Conservation (phyloP, 2,329 filamentous ascomycete genomes). For the Aureobasidium sp. region DNA sequence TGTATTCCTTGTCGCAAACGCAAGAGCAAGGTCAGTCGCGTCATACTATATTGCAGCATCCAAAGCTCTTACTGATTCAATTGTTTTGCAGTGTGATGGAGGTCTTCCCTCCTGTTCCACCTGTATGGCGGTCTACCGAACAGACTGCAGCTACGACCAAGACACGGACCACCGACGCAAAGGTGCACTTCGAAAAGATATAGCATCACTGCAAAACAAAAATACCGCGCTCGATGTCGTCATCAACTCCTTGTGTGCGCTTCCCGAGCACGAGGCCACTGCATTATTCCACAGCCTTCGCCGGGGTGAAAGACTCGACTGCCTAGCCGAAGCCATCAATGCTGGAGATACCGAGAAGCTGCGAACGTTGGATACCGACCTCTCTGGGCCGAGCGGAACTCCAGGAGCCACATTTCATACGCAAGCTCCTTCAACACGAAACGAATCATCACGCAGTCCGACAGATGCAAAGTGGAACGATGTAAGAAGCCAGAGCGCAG, state of each 20-base stretch:
- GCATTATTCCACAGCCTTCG: constrained; percentile 36
- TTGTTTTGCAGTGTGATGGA: constrained; percentile 38
- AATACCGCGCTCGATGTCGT: constrained; percentile 32
- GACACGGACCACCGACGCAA: constrained; percentile 40
- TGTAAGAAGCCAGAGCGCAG: neutral
- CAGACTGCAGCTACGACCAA: constrained; percentile 41
- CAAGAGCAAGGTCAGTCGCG: constrained; percentile 37
- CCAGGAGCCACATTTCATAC: neutral
- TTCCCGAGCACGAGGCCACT: constrained; percentile 37
- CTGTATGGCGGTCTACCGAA: constrained; percentile 42
- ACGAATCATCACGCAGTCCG: constrained; percentile 1
- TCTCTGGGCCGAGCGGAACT: neutral
- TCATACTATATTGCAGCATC: neutral
- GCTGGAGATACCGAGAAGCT: constrained; percentile 8
- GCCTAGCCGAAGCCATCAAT: constrained; percentile 7
- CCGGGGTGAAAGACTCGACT: constrained; percentile 17
- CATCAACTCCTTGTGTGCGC: constrained; percentile 33
- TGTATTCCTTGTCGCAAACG: constrained; percentile 43
- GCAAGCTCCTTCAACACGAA: neutral
- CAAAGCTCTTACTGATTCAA: neutral
- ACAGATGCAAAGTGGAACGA: neutral
- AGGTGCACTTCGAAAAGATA: constrained; percentile 32
- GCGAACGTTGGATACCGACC: constrained; percentile 9
- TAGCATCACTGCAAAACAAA: constrained; percentile 27
- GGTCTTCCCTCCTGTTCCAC: constrained; percentile 40